Evolutionary conservation across 2,329 filamentous ascomycete genomes (phyloP), one percentile per base, ranked within the genome.

Genomic region (Monosporascus sp.): DNA sequence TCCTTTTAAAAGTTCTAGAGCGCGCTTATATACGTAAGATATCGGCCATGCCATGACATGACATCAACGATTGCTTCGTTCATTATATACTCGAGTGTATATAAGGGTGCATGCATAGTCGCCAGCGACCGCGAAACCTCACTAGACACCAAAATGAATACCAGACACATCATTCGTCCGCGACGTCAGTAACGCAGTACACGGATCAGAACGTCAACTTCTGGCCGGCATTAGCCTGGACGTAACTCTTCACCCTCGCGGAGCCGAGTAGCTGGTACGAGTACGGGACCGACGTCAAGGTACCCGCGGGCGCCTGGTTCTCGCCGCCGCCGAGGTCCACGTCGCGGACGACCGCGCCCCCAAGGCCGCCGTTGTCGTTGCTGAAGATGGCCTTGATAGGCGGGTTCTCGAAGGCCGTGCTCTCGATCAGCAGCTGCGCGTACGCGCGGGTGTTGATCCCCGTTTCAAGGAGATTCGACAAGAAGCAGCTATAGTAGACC

Each of bases 221-320:
- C 41, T 59, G 60, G 11, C 61, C 61, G 1, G 60, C 61, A 22
- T 50, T 60, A 8, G 60, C 64, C 4, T 54, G 50, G 7, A 75
- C 71, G 16, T 65, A 65, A 16, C 59, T 64, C 64, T 74, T 66
- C 3, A 73, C 70, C 14, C 64, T 69, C 2, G 52, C 60, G 1
- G 67, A 65, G 2, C 70, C 71, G 37, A 75, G 55, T 2, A 73
- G 57, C 7, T 60, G 67, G 58, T 77, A 77, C 19, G 60, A 58
- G 57, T 78, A 79, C 0, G 70, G 70, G 16, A 76, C 64, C 4
- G 63, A 68, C 43, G 65, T 74, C 7, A 74, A 65, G 4, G 70
- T 73, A 31, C 70, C 69, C 50, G 65, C 58, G 6, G 68, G 67
- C 11, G 76, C 75, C 31, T 66, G 61, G 52, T 74, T 74, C 22